These are phyloP conservation scores for Colletotrichum sp. DNA, from an alignment of 2,329 filamentous ascomycete species.

Conservation along the genomic window DNA sequence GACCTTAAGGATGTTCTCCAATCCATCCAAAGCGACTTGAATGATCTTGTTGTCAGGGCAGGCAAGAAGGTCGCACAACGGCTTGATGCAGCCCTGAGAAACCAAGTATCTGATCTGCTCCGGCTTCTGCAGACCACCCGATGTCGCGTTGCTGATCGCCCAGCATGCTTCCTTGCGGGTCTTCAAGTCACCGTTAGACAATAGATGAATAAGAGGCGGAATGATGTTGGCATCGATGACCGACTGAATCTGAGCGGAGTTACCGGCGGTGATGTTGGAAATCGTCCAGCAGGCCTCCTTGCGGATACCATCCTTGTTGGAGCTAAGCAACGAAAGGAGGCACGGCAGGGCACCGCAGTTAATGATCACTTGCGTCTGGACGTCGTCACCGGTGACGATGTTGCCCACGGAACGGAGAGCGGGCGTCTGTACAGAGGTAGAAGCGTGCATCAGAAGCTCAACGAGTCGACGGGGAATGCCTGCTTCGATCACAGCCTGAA, in stretches of 20 bases:
- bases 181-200: slow-evolving; percentile 98
- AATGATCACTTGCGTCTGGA: slow-evolving; percentile 99
- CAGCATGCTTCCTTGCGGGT: slow-evolving; percentile 99
- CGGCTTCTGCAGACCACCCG: slow-evolving; percentile 96
- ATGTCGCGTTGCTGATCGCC: slow-evolving; percentile 99
- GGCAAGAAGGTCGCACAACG: slow-evolving; percentile 89
- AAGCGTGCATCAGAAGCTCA: slow-evolving; percentile 96
- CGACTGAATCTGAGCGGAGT: slow-evolving; percentile 95
- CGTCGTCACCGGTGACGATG: slow-evolving; percentile 97
- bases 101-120: slow-evolving; percentile 98
- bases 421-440: slow-evolving; percentile 96
- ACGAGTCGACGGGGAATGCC: slow-evolving; percentile 96
- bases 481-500: slow-evolving; percentile 97
- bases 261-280: slow-evolving; percentile 97
- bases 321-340: slow-evolving; percentile 91
- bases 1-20: slow-evolving; percentile 99
- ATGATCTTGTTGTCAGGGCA: slow-evolving; percentile 99
- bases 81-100: slow-evolving; percentile 92
- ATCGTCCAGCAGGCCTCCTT: slow-evolving; percentile 99
- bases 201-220: slow-evolving; percentile 91
- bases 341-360: slow-evolving; percentile 95
- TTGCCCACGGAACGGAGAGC: slow-evolving; percentile 97
- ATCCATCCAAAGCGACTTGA: slow-evolving; percentile 93
- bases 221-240: slow-evolving; percentile 98
- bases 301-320: slow-evolving; percentile 97